Evolutionary conservation across 768 basidiomycete species (phyloP).

Genomic region (Mycena albidolilacea): DNA sequence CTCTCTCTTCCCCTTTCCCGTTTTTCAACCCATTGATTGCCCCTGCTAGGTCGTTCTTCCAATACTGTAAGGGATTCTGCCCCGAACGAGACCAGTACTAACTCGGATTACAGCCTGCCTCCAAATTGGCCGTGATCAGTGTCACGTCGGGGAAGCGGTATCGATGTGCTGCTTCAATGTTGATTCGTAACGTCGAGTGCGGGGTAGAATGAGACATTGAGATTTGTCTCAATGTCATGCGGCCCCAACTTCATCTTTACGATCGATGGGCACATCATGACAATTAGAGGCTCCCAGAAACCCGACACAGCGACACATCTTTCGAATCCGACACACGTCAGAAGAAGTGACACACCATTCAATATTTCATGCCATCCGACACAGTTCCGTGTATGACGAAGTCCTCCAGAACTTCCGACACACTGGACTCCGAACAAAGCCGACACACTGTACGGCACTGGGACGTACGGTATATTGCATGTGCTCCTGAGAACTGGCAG

Average conservation of each 20-base stretch:
- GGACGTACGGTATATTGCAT: too few relatives aligned
- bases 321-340: too few relatives aligned
- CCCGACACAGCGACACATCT: too few relatives aligned
- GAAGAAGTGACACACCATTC: too few relatives aligned
- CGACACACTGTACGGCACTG: too few relatives aligned
- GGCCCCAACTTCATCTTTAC: conserved; percentile 34
- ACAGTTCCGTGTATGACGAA: too few relatives aligned
- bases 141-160: conserved; percentile 46
- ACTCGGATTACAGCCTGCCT: conserved; percentile 31
- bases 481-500: too few relatives aligned
- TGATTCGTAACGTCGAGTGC: neutral
- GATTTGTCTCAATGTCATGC: conserved; percentile 13
- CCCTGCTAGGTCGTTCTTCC: conserved; percentile 39
- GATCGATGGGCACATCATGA: conserved; percentile 46
- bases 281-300: too few relatives aligned
- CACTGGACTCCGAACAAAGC: too few relatives aligned
- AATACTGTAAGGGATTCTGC: neutral
- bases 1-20: neutral
- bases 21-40: neutral
- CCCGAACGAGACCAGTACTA: neutral
- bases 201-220: neutral
- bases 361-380: too few relatives aligned
- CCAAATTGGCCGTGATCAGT: conserved; percentile 50
- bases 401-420: too few relatives aligned
- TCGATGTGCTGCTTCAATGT: neutral